Evolutionary conservation across 148 eudicot genomes (phyloP), one percentile per base, ranked within the genome.

Genomic region (Nepenthes gracilis): DNA sequence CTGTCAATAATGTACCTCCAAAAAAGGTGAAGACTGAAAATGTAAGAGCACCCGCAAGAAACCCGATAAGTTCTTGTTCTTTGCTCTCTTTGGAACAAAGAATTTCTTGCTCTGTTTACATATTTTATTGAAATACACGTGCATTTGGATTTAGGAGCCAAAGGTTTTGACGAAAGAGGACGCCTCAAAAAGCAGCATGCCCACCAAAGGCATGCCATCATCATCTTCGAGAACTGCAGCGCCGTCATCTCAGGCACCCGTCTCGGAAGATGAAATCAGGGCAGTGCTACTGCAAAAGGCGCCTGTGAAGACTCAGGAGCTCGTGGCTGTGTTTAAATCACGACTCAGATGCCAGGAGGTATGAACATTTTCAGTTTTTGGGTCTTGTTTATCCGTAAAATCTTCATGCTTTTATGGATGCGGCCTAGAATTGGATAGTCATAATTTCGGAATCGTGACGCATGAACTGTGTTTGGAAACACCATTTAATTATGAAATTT

Each of bases 21-120:
- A 93, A 92, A 76, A 93, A 93, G 80, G 85, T 78, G 23, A 93
- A 93, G 76, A 75, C 85, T 43, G 96, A 93, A 83, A 84, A 62
- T 78, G 98, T 93, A 76, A 43, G 62, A 53, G 35, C 59, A 61
- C 51, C 57, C 64, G 33, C 15, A 59, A 37, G 15, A 12, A 38
- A n/a, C 36, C 1, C 11, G 38, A 4, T 35, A 7, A 50, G 1
- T 23, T 32, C 10, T n/a, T 35, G 56, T 9, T 36, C 13, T 23
- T 23, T 23, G 23, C 23, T 23, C 23, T 23, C 23, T 23, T 23
- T 52, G 13, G 55, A 11, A 5, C 55, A 9, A 5, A 5, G 15
- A 5, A 4, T 9, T 52, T 52, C 5, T 52, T 52, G 13, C 55
- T 52, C 6, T 12, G 23, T 14, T 52, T 52, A 4, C 15, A 11